Evolutionary conservation across 2,329 filamentous ascomycete species (phyloP), one percentile per base, ranked within the genome.

Genomic region (Pezicula neosporulosa): DNA sequence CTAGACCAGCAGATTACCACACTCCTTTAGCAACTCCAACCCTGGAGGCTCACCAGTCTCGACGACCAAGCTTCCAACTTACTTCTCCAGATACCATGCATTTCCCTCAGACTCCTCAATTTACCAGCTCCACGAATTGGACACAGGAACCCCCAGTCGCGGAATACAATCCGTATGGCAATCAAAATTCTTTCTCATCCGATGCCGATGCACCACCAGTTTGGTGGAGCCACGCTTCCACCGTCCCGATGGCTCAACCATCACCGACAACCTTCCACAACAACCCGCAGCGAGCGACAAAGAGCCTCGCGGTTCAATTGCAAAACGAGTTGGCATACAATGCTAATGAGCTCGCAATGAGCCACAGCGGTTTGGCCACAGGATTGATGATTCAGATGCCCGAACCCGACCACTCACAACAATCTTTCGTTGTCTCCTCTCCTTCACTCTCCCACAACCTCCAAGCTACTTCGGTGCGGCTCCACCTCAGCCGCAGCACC

Each of bases 351-450:
- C 43, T 56, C 6, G 45, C 50, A n/a, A 54, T 51, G 39, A 51
- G 50, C 12, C 44, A 53, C 19, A 52, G 57, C 39, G 52, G 48
- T 15, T 55, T 60, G 49, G 33, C 51, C 16, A 54, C 51, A 5
- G 61, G 64, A 18, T 56, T 66, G 21, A 62, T 61, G 59, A 65
- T 65, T 41, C 63, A 64, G 46, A 64, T 65, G 55, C 58, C 64
- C 6, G 50, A 50, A 18, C 19, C 48, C 43, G 36, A 18, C 48
- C 43, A 33, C 16, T 42, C 18, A 27, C 58, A 59, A 28, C 58
- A 60, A 44, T 56, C 60, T 16, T 60, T 57, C 24, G 48, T 59
- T 19, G 55, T 64, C 42, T 51, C 42, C 27, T 51, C 12, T 49
- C 55, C 15, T 16, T 45, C 63, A 30, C 52, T 56, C 52, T 56